phyloP scores from a whole-genome alignment of 2,329 filamentous ascomycete genomes.

The Aspergillus aculeatus region DNA sequence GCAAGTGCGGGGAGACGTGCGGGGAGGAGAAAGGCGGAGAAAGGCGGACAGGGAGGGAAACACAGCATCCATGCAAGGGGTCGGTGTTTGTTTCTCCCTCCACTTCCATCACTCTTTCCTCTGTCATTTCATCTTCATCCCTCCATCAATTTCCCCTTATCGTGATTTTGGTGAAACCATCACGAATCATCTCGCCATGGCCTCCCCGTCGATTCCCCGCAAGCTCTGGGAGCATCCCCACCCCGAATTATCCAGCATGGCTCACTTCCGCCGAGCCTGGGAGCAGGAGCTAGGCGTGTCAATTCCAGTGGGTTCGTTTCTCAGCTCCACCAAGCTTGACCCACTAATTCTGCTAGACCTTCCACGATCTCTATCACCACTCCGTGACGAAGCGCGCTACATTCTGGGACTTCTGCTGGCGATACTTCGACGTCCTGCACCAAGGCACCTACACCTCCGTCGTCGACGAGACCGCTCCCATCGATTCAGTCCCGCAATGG shows the following conservation, averaged over 20 bases:
- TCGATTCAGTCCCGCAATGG: constrained; percentile 73
- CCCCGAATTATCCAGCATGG: background rate
- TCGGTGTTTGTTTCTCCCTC: background rate
- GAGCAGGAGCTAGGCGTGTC: background rate
- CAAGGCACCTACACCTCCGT: constrained; percentile 58
- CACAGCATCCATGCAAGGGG: background rate
- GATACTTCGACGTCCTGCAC: constrained; percentile 61
- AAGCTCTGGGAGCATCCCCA: constrained; percentile 3
- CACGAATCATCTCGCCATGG: background rate
- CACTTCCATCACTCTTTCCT: background rate
- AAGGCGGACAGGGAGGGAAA: too few species aligned
- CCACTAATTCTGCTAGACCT: background rate
- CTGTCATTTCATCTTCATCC: background rate
- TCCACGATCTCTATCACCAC: constrained; percentile 59
- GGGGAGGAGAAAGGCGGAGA: too few species aligned
- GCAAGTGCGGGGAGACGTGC: background rate
- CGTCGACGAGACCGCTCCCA: constrained; percentile 68
- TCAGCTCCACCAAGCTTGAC: background rate
- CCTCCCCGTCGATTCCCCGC: background rate
- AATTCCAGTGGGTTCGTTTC: background rate
- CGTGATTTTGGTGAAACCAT: too few species aligned
- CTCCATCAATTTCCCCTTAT: too few species aligned
- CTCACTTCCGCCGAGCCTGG: background rate
- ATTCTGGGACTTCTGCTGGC: constrained; percentile 67
- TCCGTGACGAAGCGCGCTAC: constrained; percentile 61